Evolutionary conservation across 805 yeast genomes (phyloP), one percentile per base, ranked within the genome.

Genomic region (Candida ficus): DNA sequence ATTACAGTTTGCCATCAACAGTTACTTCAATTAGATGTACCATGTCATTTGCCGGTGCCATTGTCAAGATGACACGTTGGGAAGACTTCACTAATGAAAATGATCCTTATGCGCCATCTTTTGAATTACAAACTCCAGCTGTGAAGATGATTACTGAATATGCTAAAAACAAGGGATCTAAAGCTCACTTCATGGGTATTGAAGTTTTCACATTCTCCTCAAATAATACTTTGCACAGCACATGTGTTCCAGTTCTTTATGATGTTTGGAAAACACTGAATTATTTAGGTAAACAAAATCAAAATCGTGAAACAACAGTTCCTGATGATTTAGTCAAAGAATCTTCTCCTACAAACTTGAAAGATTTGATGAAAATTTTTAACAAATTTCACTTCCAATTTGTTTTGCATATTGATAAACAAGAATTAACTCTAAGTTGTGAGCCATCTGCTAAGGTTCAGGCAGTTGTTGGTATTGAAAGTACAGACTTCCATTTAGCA

Each of bases 401-500:
- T 40, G 78, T 83, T 1, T 47, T 90, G 7, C 68, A 73, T 30
- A 73, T 90, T 38, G 89, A 78, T 17, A 75, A 80, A 26, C 99
- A 93, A 57, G 75, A 74, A 33, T 57, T 93, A 18, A 74, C 83
- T 3, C 66, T 93, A 39, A 84, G 95, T 49, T 93, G 99, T 70
- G 91, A 86, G 45, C 99, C 99, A 1, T 81, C 81, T 14, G 98
- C 98, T 0, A 88, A 86, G 56, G 93, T 93, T 2, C 89, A 88
- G 29, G 95, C 97, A 0, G 76, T 83, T 27, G 80, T 88, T 13
- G 83, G 88, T 7, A 72, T 82, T 18, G 83, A 79, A 17, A 80
- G 83, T 0, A 73, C 87, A n/a, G 74, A 70, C 18, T 49, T 87
- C 27, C 75, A 76, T 37, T 47, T 83, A 8, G 73, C 74, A 31